phyloP scores from a whole-genome alignment of 2,329 filamentous ascomycete species.

The Ascochyta lentis region DNA sequence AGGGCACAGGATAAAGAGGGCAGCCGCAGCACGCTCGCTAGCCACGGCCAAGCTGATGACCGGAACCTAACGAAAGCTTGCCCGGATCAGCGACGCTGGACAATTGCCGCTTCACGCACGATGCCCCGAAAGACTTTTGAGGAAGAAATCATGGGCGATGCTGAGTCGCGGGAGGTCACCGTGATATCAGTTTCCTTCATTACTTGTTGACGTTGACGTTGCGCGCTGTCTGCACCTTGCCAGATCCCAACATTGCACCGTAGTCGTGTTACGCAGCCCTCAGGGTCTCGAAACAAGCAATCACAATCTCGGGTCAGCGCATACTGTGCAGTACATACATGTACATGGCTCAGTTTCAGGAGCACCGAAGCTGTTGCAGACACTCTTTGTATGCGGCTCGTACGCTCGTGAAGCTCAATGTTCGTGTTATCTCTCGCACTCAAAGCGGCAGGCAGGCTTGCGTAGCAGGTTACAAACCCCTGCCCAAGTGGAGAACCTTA shows the following conservation, averaged over 20 bases:
- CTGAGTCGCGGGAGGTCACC: background rate
- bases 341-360: background rate
- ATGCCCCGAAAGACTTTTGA: conserved; percentile 5
- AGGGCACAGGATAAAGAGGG: conserved; percentile 13
- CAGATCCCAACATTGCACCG: background rate
- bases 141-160: background rate
- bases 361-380: conserved; percentile 1
- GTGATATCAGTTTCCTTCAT: background rate
- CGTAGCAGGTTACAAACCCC: conserved; percentile 8
- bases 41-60: conserved; percentile 11
- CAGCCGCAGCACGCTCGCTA: conserved; percentile 17
- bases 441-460: conserved; percentile 18
- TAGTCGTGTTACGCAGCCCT: conserved; percentile 3
- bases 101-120: conserved; percentile 17
- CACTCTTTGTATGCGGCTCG: background rate
- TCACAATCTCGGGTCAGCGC: conserved; percentile 1
- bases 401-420: conserved; percentile 2
- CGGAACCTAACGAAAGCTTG: conserved; percentile 12
- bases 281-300: conserved; percentile 5
- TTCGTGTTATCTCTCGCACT: conserved; percentile 14
- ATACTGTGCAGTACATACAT: background rate
- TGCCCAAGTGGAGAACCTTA: conserved; percentile 11
- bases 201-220: conserved; percentile 15
- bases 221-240: conserved; percentile 9
- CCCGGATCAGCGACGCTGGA: conserved; percentile 15